Evolutionary conservation across 495 filamentous ascomycete genomes (phyloP), one percentile per base, ranked within the genome.

Genomic region (Xylaria sp.): DNA sequence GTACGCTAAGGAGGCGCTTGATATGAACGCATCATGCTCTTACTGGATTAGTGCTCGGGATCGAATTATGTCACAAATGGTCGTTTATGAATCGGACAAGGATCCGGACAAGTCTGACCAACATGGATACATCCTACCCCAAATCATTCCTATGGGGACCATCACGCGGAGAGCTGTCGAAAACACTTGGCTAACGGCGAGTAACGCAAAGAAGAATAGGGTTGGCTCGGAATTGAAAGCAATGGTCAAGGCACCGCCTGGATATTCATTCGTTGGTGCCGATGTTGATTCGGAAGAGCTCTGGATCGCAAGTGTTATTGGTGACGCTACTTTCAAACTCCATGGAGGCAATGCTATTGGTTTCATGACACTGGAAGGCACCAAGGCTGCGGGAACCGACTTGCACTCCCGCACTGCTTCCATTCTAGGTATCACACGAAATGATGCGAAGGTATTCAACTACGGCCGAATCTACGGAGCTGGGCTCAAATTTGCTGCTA

Each of bases 251-350:
- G 94, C 97, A 19, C 96, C 96, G 0, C 90, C 90, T 29, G 96
- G 96, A 40, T 94, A 98, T 73, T 90, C 86, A 64, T 97, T 99
- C 80, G 96, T 99, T 62, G 96, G 96, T 41, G 96, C 97, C 5
- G 96, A 99, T 80, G 96, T 99, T 8, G 96, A 99, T 76, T 98
- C 95, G n/a, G 91, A 99, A 79, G 96, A 99, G 81, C 86, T 99
- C 40, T 99, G 96, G 96, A 99, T 99, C 75, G 96, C 96, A 8
- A 95, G 93, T 80, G 87, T 99, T 5, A 89, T 99, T 40, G 96
- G 96, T 26, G 96, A 99, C 81, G 91, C 96, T 15, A 92, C 94
- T 65, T 98, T 99, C 80, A 90, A 91, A 72, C 83, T 98, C 3
- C 96, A 99, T 72, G 96, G 96, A 69, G 97, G 96, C 59, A 97